phyloP scores from a whole-genome alignment of 306 rosid genomes.

The Parietaria judaica region DNA sequence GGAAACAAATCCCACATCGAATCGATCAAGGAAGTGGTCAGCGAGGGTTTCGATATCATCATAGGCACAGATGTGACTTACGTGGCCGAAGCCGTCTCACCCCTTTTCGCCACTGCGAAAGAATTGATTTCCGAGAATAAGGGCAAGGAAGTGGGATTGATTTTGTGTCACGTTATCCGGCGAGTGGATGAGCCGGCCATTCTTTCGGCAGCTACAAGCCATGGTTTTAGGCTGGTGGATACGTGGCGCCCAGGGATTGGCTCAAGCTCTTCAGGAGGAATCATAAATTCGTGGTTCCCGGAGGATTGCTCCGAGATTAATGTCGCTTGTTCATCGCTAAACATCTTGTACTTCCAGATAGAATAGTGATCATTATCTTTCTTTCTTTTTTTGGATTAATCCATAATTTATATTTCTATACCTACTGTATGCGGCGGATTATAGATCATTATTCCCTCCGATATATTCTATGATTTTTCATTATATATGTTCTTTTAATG shows the following conservation, averaged over 20 bases:
- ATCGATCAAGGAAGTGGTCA: constrained; percentile 43
- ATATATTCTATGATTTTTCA: neutral
- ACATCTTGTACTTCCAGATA: constrained; percentile 51
- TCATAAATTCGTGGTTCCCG: constrained; percentile 54
- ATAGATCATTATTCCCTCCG: neutral
- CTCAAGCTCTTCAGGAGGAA: constrained; percentile 20
- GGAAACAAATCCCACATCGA: constrained; percentile 59
- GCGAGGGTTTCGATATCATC: constrained; percentile 61
- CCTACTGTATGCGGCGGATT: neutral
- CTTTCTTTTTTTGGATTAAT: neutral
- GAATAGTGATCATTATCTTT: constrained; percentile 19
- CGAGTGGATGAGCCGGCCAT: constrained; percentile 69
- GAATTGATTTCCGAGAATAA: constrained; percentile 40
- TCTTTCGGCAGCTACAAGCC: constrained; percentile 50
- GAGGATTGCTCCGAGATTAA: constrained; percentile 30
- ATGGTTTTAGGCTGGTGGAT: constrained; percentile 59
- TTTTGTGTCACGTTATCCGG: constrained; percentile 75
- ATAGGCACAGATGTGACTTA: constrained; percentile 85
- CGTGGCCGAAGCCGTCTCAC: constrained; percentile 60
- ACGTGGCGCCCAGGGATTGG: constrained; percentile 48
- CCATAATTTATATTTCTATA: neutral
- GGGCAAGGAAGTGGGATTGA: constrained; percentile 32
- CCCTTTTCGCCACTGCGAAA: constrained; percentile 71
- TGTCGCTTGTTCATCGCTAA: constrained; percentile 50
- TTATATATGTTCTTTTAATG: neutral